A percentile compares a stretch with the other conserved stretches of the same genome.
These are phyloP conservation scores for Kodamaea fungicola DNA, from an alignment of 1,139 yeast genomes.

Conservation along the genomic window DNA sequence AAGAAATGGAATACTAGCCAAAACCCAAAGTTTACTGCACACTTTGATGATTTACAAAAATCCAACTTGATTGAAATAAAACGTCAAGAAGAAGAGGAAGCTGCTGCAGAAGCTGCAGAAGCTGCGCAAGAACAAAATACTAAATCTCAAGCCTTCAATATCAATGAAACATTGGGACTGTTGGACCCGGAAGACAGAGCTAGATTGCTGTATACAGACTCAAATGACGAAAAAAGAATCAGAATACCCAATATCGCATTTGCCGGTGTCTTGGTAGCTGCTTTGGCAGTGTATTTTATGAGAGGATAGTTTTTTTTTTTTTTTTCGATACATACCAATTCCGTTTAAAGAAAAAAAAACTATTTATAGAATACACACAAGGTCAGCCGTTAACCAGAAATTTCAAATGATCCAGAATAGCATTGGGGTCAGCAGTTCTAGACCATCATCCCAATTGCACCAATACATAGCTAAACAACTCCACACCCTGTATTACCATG, in stretches of 20 bases:
- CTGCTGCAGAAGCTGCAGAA: constrained; percentile 6
- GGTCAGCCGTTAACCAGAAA: no score
- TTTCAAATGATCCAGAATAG: no score
- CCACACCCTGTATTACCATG: no score
- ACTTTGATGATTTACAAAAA: constrained; percentile 67
- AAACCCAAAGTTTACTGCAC: constrained; percentile 52
- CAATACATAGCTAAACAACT: no score
- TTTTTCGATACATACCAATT: no score
- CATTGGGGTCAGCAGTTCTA: no score
- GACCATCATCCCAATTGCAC: no score
- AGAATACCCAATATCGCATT: constrained; percentile 9
- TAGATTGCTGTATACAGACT: constrained; percentile 27
- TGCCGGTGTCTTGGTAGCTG: constrained; percentile 30
- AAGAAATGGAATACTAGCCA: constrained; percentile 60
- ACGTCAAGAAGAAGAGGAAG: constrained; percentile 12
- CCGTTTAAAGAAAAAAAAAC: no score
- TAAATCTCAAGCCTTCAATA: constrained; percentile 12
- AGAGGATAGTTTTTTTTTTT: background rate
- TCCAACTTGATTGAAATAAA: constrained; percentile 36
- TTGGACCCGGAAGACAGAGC: constrained; percentile 49
- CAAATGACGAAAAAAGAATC: constrained; percentile 8
- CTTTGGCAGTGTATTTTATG: constrained; percentile 13
- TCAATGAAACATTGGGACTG: constrained; percentile 22
- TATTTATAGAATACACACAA: no score
- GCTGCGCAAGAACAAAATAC: constrained; percentile 5